Base-by-base conservation (phyloP, 139 green algal genomes). In the Auxenochlorella pyrenoidosa region DNA sequence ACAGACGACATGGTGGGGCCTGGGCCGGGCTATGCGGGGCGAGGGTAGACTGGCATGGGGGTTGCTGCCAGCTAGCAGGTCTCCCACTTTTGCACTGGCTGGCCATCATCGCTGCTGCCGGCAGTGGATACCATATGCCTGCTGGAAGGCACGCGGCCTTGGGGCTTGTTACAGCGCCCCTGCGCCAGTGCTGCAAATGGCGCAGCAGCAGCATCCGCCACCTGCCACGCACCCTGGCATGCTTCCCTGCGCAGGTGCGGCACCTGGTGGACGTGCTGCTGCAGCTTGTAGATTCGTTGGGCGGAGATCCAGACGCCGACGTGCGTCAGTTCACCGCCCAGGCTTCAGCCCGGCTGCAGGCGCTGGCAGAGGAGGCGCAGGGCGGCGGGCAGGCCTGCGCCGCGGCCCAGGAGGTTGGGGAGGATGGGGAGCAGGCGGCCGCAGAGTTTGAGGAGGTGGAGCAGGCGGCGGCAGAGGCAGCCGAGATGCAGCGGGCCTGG, bases 211-310 rank as follows among this genome's bases (percentile, higher is more conserved):
- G n/a, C n/a, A n/a, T n/a, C n/a, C n/a, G n/a, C n/a, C n/a, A n/a
- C 66, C 41, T 32, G 16, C 66, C 32, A 15, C 32, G 0, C 66
- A 18, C 30, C 32, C 16, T 32, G 36, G 2, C 75, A 43, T 44
- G 0, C 58, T 26, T 3, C 36, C 51, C 3, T 21, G 10, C 18
- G 4, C 80, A 85, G 80, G 22, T 85, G 22, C 59, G 34, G 13
- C 44, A 58, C 32, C 68, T 93, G 22, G 87, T 89, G 47, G 90
- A 90, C 51, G 71, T 90, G 83, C 85, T 93, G 65, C 22, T 82
- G 54, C 36, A 60, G 26, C 63, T 88, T 73, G 72, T 21, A 12
- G 63, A 79, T 24, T 8, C 38, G n/a, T 38, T 90, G 63, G 59
- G 28, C 30, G 65, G 34, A 0, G 78, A 78, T 21, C 43, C 78